phyloP scores from a whole-genome alignment of 2,329 filamentous ascomycete genomes.

The Nectriaceae sp. region DNA sequence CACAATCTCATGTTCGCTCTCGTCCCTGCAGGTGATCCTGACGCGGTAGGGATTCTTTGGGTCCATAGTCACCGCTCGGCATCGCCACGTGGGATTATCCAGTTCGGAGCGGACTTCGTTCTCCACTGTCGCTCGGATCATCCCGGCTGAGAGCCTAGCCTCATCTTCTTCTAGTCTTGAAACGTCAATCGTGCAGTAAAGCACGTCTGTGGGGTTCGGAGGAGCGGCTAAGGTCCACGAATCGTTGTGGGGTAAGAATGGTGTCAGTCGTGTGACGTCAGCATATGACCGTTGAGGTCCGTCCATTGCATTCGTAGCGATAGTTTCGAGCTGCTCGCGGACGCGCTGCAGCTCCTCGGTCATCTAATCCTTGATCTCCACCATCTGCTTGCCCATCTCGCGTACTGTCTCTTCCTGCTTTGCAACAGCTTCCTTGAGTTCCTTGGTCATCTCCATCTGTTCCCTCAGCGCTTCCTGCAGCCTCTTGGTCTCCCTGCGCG shows the following conservation, averaged over 20 bases:
- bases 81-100: conserved; percentile 6
- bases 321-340: conserved; percentile 4
- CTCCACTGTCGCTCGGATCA: conserved; percentile 1
- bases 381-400: conserved; percentile 1
- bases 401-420: background rate
- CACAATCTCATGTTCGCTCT: conserved; percentile 6
- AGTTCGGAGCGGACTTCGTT: conserved; percentile 2
- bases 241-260: background rate
- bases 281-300: conserved; percentile 1
- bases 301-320: background rate
- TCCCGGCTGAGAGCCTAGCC: background rate
- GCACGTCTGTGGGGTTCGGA: background rate
- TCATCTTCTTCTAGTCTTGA: background rate
- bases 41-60: conserved; percentile 3
- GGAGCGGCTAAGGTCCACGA: background rate
- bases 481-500: too few relatives aligned
- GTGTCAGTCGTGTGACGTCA: conserved; percentile 1
- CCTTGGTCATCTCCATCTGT: background rate
- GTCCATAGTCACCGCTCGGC: conserved; percentile 8
- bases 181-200: conserved; percentile 4
- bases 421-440: background rate
- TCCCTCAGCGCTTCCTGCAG: too few relatives aligned
- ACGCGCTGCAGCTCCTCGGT: background rate
- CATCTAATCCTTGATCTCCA: background rate
- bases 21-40: conserved; percentile 18